Base-by-base conservation (phyloP, 2,329 filamentous ascomycete genomes). In the Phialocephala subalpina region DNA sequence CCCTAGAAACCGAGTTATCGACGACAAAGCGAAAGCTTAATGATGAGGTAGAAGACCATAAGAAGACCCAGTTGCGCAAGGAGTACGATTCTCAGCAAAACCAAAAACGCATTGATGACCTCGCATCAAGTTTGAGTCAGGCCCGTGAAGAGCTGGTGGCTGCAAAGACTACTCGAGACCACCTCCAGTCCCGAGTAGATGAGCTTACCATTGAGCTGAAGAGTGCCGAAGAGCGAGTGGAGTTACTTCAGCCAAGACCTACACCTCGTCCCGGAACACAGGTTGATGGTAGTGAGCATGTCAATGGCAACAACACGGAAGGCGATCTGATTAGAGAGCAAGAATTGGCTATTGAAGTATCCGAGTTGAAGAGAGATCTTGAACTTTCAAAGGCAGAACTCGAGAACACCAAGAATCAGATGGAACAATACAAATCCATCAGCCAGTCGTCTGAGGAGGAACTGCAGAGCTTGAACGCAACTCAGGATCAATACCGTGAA, bases 41-140 rank as follows among this genome's bases (percentile, higher is more conserved):
- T 2, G 89, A 93, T 29, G 94, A 97, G 75, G 79, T 89, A 0
- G 94, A 97, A 67, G 94, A 97, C 70, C 87, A 85, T 70, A 97
- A 94, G 83, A 95, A 97, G 77, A 82, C 92, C 38, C 85, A 92
- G 66, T 83, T 96, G 59, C 89, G 95, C 64, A 94, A 97, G 74
- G 95, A 98, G 75, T 97, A 92, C 69, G 96, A 99, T 67, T 87
- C 91, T 49, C 91, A 93, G 70, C 93, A 98, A 77, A 90, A 87
- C 59, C 93, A 97, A 77, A 96, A 94, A 78, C 89, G 94, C 60
- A 96, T 98, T 67, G 95, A 99, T 71, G 95, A 98, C 74, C 86
- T 99, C 55, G 91, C 95, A 69, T 84, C 90, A 36, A 95, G 88
- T 73, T 83, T 97, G 47, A 86, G 92, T 71, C 88, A 93, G 67